Base-by-base conservation (phyloP, 371 early-diverging fungal species). In the Mortierella sp. region DNA sequence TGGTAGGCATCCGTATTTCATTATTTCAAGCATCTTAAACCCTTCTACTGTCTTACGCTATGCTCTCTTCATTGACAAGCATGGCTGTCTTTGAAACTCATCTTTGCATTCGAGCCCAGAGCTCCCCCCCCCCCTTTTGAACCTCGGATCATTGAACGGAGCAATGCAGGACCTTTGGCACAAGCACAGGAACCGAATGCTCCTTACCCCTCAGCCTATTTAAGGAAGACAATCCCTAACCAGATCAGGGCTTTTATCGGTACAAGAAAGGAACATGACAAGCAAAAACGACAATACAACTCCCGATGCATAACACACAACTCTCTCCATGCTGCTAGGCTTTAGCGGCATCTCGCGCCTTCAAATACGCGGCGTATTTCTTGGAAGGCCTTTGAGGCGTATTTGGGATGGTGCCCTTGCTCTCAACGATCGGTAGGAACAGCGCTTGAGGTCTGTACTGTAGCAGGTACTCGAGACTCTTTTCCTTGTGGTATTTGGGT, bases 401-500 rank as follows among this genome's bases (percentile, higher is more conserved):
- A 39, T 31, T 39, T 7, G 61, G 67, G 7, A 54, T 55, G 0
- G 52, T 31, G 12, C 72, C 67, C 18, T 21, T 46, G 30, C 47
- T 42, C 27, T 58, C 55, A n/a, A 72, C 39, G 14, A 54, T 52
- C 34, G 72, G 72, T 26, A 72, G 24, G 54, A 66, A 72, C 19
- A 49, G 23, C 1, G 65, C 54, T 48, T 61, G 61, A 13, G 61
- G 61, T n/a, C 65, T 50, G 58, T 71, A 71, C 18, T 49, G 57
- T 31, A 46, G 27, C 1, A 45, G 45, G 52, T 71, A 71, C 19
- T 71, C 66, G 12, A 52, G 54, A 39, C 61, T 64, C 49, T 61
- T 65, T 27, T 71, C 71, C 54, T 71, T 71, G 48, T 58, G 64
- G 57, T 71, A 71, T 48, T 57, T 71, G 45, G 71, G 71, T 12